Conservation (phyloP, 176 grass and related monocot species). For the Canna indica region DNA sequence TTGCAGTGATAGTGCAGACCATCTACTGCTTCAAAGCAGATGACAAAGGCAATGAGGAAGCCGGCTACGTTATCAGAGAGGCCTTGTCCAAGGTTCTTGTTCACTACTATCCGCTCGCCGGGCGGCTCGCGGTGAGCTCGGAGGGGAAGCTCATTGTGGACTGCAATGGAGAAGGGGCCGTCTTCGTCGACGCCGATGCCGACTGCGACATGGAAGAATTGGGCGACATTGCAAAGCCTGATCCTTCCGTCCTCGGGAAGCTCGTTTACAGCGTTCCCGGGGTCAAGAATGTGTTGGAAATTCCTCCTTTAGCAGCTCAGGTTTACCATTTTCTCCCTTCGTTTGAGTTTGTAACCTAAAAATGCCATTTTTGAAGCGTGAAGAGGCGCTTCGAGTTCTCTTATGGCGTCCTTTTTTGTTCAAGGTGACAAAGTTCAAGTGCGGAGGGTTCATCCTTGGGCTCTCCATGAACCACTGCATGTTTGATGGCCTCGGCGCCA, state of each 20-base stretch:
- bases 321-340: constrained; percentile 15
- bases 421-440: constrained; percentile 79
- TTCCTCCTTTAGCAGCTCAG: constrained; percentile 83
- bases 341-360: no score
- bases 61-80: constrained; percentile 33
- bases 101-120: constrained; percentile 79
- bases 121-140: constrained; percentile 50
- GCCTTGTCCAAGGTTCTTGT: constrained; percentile 67
- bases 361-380: no score
- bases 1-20: constrained; percentile 81
- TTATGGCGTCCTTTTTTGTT: no score
- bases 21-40: constrained; percentile 71
- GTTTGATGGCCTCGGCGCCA: constrained; percentile 79
- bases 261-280: constrained; percentile 65
- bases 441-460: constrained; percentile 70
- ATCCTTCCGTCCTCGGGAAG: constrained; percentile 61
- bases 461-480: constrained; percentile 95
- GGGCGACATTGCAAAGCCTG: constrained; percentile 56
- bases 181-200: constrained; percentile 87
- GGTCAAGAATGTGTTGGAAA: constrained; percentile 80
- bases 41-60: constrained; percentile 16
- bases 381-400: no score
- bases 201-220: constrained; percentile 48
- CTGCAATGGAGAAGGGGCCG: constrained; percentile 51
- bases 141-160: constrained; percentile 86